Evolutionary conservation across 208 protist species (phyloP), one percentile per base, ranked within the genome.

Genomic region (Leishmania major): DNA sequence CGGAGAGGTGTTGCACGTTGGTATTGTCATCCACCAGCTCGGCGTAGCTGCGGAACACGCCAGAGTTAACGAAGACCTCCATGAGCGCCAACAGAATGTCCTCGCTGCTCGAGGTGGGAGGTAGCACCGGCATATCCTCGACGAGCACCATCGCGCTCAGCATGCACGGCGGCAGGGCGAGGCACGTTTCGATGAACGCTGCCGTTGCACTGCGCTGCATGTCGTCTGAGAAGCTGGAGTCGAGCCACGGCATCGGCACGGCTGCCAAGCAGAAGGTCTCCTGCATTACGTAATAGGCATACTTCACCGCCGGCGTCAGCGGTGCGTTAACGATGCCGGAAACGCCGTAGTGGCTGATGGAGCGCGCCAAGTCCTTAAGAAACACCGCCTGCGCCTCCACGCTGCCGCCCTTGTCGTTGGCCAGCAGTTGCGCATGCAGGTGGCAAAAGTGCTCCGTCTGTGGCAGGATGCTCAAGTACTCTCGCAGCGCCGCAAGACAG

Each of bases 211-310:
- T 84, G 69, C 84, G 77, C 45, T 89, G 81, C 71, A 84, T 80
- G 35, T 90, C 82, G 47, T 73, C 74, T 69, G 84, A 86, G 73
- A 83, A 84, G 59, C 88, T 79, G 22, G 84, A 84, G 72, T 92
- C 86, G 37, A 96, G 80, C 84, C 90, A 92, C 66, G 87, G 84
- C 89, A 96, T 94, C 7, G 89, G 91, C 47, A 86, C 81, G 53
- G 88, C 86, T 47, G 89, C 79, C 28, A 93, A 77, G 40, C 80
- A 85, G 77, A 94, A 88, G 37, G 84, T 87, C 69, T 96, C 93
- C 73, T 96, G 93, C 43, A 96, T 77, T 2, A 96, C 85, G 73
- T 93, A 96, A 74, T 93, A 91, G 78, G 85, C 83, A 75, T 96
- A 96, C 85, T 94, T 96, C 35, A 87, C 84, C 31, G 87, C 69